Conservation (phyloP, 2,329 filamentous ascomycete genomes). For the Elsinoe necatrix region DNA sequence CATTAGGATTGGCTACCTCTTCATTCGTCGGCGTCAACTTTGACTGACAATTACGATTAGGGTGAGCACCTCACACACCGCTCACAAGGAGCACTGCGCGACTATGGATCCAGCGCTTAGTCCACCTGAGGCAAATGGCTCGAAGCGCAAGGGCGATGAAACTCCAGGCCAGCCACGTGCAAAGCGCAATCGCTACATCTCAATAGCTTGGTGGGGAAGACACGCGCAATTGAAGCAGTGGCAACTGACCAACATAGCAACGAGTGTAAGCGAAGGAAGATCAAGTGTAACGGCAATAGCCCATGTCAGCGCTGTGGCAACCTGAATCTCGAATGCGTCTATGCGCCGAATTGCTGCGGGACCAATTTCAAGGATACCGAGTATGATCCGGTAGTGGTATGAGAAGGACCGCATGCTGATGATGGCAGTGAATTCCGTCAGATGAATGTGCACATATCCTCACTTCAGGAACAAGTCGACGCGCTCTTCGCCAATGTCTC, state of each 20-base stretch:
- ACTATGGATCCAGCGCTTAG: constrained; percentile 10
- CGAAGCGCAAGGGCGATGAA: constrained; percentile 40
- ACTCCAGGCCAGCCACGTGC: constrained; percentile 42
- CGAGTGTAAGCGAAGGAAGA: constrained; percentile 58
- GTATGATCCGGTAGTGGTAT: constrained; percentile 24
- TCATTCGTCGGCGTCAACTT: constrained; percentile 2
- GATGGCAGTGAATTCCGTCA: constrained; percentile 61
- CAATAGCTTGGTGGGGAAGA: constrained; percentile 52
- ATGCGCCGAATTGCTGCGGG: constrained; percentile 58
- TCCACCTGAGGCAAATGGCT: constrained; percentile 14
- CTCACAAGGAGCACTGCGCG: background rate
- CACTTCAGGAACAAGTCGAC: constrained; percentile 77
- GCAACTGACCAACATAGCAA: constrained; percentile 39
- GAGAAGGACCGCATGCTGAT: constrained; percentile 16
- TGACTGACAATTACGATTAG: background rate
- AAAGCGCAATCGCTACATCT: constrained; percentile 60
- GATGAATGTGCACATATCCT: constrained; percentile 64
- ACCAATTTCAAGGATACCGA: constrained; percentile 88
- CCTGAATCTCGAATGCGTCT: constrained; percentile 54
- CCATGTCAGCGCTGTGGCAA: constrained; percentile 59
- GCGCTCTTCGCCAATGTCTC: constrained; percentile 65
- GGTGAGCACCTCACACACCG: background rate
- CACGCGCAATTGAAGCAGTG: constrained; percentile 21
- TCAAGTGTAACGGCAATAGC: constrained; percentile 59
- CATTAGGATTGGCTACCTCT: background rate